Evolutionary conservation across 1,139 yeast species (phyloP), one percentile per base, ranked within the genome.

Genomic region (Sugiyamaella sp.): DNA sequence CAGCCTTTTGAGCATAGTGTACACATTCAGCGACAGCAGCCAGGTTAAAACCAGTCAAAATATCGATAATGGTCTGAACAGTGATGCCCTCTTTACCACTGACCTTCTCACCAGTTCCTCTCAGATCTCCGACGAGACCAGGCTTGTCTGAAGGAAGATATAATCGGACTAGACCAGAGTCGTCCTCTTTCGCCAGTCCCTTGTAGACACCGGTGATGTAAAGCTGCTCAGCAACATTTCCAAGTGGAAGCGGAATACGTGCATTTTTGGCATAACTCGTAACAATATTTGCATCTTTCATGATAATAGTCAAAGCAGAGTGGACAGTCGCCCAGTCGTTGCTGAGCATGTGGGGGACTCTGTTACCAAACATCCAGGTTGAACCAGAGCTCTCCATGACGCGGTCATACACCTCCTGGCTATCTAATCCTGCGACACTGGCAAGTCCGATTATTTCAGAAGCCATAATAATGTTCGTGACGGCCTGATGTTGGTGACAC

Each of bases 401-500:
- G 6, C 50, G 33, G 17, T 53, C 48, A 46, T 40, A 53, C 4
- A 53, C 56, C 4, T 22, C 25, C 6, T 39, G 33, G 25, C 46
- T 53, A 42, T 53, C 46, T 22, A 53, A 21, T n/a, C 53, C 53
- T 2, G 48, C 53, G 19, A 29, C 56, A 33, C 49, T 37, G 1
- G 56, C 46, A 8, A 53, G 47, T 10, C 51, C 53, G 53, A 53
- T 53, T 4, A 43, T 46, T 29, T 53, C 56, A 19, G 56, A 46
- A 3, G 53, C 49, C 48, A 49, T 41, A 14, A 53, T 49, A 45
- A 53, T 53, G 24, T 53, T 53, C 9, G 52, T 50, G n/a, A 46
- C 56, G 10, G 56, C 56, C 20, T 53, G 56, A 48, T 53, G 56
- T 37, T 53, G 56, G 29, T 53, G 56, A 38, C 56, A 53, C 56